A percentile compares a stretch with the other conserved stretches of the same genome.
Conservation (phyloP, 176 grass and related monocot species). For the Panicum miliaceum region DNA sequence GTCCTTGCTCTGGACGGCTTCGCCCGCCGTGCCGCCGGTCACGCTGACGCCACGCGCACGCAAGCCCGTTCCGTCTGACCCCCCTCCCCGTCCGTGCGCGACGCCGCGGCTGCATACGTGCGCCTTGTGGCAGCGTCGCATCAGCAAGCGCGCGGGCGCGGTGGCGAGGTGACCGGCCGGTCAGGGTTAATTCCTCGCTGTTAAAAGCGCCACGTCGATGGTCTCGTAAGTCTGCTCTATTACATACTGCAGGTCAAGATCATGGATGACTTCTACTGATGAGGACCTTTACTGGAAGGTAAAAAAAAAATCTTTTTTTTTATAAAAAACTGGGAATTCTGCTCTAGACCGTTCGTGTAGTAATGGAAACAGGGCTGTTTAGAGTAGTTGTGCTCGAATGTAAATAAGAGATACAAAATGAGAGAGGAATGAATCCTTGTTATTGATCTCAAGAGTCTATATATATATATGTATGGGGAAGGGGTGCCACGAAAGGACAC, state of each 20-base stretch:
- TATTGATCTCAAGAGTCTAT: too few species aligned
- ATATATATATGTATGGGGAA: too few species aligned
- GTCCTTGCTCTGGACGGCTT: neutral
- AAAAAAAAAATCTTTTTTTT: neutral
- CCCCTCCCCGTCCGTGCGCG: neutral
- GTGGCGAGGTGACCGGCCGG: neutral
- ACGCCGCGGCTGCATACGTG: constrained; percentile 25
- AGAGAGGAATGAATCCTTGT: too few species aligned
- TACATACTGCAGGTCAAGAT: neutral
- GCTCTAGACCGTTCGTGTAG: neutral
- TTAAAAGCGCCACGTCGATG: constrained; percentile 21
- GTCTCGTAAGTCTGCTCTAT: too few species aligned
- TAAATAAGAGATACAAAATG: too few species aligned
- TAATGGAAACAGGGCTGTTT: neutral
- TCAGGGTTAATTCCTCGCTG: neutral
- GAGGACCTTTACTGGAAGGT: neutral
- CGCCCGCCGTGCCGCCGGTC: constrained; percentile 7
- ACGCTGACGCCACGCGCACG: constrained; percentile 61
- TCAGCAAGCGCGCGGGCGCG: constrained; percentile 20
- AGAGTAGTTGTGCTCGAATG: too few species aligned
- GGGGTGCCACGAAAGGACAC: too few species aligned
- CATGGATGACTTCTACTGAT: neutral
- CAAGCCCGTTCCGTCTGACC: neutral
- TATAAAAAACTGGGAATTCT: neutral
- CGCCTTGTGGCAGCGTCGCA: constrained; percentile 56